Evolutionary conservation across 2,329 filamentous ascomycete species (phyloP), one percentile per base, ranked within the genome.

Genomic region (Fusarium algeriense): DNA sequence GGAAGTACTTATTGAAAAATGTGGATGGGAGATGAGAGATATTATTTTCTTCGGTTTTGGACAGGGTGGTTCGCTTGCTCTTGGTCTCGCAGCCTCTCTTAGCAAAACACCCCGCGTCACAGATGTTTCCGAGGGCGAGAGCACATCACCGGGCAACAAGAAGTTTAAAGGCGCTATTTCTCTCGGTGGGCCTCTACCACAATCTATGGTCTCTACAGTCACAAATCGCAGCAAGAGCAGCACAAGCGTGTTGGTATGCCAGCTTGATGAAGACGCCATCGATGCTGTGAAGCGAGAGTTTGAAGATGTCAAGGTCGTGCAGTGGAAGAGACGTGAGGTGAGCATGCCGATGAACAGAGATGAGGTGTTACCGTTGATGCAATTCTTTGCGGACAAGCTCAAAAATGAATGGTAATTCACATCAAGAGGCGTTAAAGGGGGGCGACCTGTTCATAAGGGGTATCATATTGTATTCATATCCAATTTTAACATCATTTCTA

Each of bases 311-410:
- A 86, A 89, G 79, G 85, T 91, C 70, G 90, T 90, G 60, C 88
- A 88, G 76, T 96, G 93, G 89, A 88, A 86, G 76, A 89, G 91
- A 77, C 81, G 80, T 5, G 92, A 91, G 9, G 93, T 97, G 80
- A 87, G 87, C 2, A 97, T 98, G 95, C 94, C 94, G n/a, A 84
- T 85, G 48, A 91, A 87, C 78, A 86, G 92, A 57, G 94, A 97
- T 14, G 95, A 98, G 85, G 95, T 97, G 87, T 78, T 95, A 76
- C 94, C 95, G 1, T 87, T 98, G 66, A 98, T 98, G 94, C 89
- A 92, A 77, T 98, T 91, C 75, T 87, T 94, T 75, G 91, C 91
- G 0, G 87, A 91, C 54, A 86, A 91, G 75, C 80, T 96, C 20
- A 76, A 60, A 34, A 73, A 63, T 55, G 78, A 72, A 20, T 77